Evolutionary conservation across 139 green algal species (phyloP), one percentile per base, ranked within the genome.

Genomic region (Astrephomene gubernaculifera): DNA sequence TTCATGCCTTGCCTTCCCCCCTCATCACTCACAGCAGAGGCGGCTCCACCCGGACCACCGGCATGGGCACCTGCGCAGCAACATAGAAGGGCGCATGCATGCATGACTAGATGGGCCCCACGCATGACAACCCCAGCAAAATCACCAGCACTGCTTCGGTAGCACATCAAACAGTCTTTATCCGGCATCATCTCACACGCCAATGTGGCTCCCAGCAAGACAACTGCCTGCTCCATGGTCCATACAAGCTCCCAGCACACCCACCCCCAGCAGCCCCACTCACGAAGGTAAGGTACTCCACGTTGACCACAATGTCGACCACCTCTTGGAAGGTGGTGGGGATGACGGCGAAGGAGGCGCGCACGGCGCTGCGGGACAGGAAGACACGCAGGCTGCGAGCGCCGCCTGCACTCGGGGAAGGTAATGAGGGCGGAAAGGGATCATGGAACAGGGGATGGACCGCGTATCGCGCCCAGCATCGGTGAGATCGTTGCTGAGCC

Each of bases 51-150:
- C 73, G 73, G 19, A 81, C 53, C 3, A 81, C 73, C 0, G 73
- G 73, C 73, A 81, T 81, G 21, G 73, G 73, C 52, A 81, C 65
- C 65, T 73, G 65, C 57, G 57, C 19, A n/a, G n/a, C n/a, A n/a
- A n/a, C n/a, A n/a, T n/a, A 24, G 14, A 65, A n/a, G 19, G 17
- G 31, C 6, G 57, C 57, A 27, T 65, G 14, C 57, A 65, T 9
- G 57, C 57, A 65, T n/a, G n/a, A n/a, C n/a, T n/a, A n/a, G n/a
- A n/a, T n/a, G n/a, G n/a, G n/a, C n/a, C n/a, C n/a, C n/a, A n/a
- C n/a, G n/a, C n/a, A n/a, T n/a, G n/a, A n/a, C n/a, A n/a, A n/a
- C n/a, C n/a, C n/a, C n/a, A n/a, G n/a, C n/a, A n/a, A n/a, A n/a
- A n/a, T n/a, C n/a, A n/a, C n/a, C n/a, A n/a, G n/a, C n/a, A n/a